Percentiles rank a stretch among this genome's conserved stretches.
Evolutionary conservation across 106 monocot species (phyloP).

Genomic region (Dendrobium chrysotoxum): DNA sequence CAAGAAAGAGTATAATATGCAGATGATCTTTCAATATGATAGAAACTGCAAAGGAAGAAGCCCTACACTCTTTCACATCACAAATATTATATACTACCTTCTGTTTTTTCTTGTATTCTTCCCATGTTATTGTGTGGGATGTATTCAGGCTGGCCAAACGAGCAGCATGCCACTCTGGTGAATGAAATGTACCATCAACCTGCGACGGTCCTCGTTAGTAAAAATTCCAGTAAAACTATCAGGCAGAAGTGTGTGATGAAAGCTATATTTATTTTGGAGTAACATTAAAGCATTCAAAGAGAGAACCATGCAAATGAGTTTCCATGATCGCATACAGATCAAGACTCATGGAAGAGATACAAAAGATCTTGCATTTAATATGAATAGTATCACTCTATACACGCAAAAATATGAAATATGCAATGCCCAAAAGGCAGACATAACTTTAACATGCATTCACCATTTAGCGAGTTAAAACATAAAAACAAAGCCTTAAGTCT

Average conservation of each 20-base stretch:
- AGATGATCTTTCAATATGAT: neutral
- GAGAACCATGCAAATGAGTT: neutral
- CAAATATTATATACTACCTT: conserved; percentile 45
- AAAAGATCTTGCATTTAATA: neutral
- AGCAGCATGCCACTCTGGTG: conserved; percentile 99
- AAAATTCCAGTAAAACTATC: conserved; percentile 28
- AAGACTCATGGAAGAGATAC: neutral
- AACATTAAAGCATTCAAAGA: neutral
- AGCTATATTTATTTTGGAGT: neutral
- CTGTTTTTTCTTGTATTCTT: conserved; percentile 93
- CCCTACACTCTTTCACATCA: neutral
- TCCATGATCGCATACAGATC: neutral
- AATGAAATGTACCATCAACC: conserved; percentile 99
- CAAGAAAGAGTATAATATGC: neutral
- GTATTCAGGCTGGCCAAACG: conserved; percentile 96
- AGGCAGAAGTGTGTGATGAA: neutral
- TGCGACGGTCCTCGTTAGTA: conserved; percentile 87
- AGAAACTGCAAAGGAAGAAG: neutral
- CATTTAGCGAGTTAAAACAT: neutral
- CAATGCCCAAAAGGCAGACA: neutral
- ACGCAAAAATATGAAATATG: neutral
- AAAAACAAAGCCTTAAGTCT: neutral
- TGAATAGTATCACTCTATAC: neutral
- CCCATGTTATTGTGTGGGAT: conserved; percentile 98
- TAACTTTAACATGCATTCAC: neutral